Base-by-base conservation (phyloP, 108 stramenopile genomes). In the Skeletonema grethae region DNA sequence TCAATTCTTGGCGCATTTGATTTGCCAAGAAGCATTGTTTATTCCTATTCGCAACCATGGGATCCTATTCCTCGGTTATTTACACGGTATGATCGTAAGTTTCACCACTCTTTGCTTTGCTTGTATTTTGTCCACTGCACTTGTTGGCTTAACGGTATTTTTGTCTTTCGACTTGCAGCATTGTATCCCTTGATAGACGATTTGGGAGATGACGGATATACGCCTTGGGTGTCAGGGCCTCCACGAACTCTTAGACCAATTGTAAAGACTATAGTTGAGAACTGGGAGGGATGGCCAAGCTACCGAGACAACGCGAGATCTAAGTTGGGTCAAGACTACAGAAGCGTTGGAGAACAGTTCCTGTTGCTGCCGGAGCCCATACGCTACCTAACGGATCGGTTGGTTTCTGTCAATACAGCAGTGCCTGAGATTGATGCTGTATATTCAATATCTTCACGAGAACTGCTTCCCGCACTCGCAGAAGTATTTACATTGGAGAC, bases 161-260 rank as follows among this genome's bases (percentile, higher is more conserved):
- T 11, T 11, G 10, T 38, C 10, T 38, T 38, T 11, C 36, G 36
- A 38, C 36, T 2, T 38, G 36, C 36, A 38, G 36, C 25, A 38
- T 50, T 90, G 36, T 96, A 93, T 75, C 95, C 95, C n/a, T 73
- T 96, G 35, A 84, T 93, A 39, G 95, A 86, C 57, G 95, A 93
- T 69, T 28, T 93, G 7, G 92, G 92, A 30, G 80, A 60, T 48
- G 92, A 93, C 64, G 91, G 89, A 16, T 67, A 80, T 2, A 93
- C 92, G 5, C 84, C 82, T 13, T 93, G 80, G 57, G 76, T 79
- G 3, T 81, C 68, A 10, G 95, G 95, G 28, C 95, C 95, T 10
- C 68, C 80, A n/a, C 82, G 95, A 48, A 84, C 87, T 9, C 75
- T 96, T 20, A 82, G 95, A 63, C 87, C 90, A 8, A 73, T 96